phyloP scores from a whole-genome alignment of 129 eudicot species.

The Tanacetum coccineum region DNA sequence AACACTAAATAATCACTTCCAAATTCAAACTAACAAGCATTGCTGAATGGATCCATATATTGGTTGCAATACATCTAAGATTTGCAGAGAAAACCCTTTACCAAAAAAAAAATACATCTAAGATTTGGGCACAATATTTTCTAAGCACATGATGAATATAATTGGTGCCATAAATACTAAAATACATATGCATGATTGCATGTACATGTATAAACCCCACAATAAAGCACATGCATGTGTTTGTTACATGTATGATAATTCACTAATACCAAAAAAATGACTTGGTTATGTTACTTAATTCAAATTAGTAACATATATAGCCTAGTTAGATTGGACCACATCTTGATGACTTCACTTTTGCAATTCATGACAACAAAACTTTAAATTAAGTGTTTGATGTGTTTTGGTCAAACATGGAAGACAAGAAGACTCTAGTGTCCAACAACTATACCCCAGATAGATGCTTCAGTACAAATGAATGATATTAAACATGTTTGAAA shows the following conservation, averaged over 20 bases:
- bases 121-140: no score
- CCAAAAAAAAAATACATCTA: no score
- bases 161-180: no score
- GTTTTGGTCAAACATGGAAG: slow-evolving; percentile 10
- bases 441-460: slow-evolving; percentile 8
- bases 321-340: not conserved
- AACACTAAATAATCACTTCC: not conserved
- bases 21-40: not conserved
- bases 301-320: no score
- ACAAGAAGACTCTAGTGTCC: not conserved
- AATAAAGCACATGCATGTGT: not conserved
- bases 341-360: not conserved
- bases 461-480: slow-evolving; percentile 11
- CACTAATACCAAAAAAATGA: not conserved
- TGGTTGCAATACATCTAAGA: not conserved
- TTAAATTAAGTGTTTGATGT: not conserved
- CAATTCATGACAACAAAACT: not conserved
- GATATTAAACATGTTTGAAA: slow-evolving; percentile 20
- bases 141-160: no score
- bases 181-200: no score
- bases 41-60: not conserved
- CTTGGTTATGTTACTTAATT: not conserved
- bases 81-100: no score
- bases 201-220: not conserved
- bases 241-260: not conserved